Evolutionary conservation across 2,329 filamentous ascomycete genomes (phyloP), one percentile per base, ranked within the genome.

Genomic region (Plenodomus tracheiphilus): DNA sequence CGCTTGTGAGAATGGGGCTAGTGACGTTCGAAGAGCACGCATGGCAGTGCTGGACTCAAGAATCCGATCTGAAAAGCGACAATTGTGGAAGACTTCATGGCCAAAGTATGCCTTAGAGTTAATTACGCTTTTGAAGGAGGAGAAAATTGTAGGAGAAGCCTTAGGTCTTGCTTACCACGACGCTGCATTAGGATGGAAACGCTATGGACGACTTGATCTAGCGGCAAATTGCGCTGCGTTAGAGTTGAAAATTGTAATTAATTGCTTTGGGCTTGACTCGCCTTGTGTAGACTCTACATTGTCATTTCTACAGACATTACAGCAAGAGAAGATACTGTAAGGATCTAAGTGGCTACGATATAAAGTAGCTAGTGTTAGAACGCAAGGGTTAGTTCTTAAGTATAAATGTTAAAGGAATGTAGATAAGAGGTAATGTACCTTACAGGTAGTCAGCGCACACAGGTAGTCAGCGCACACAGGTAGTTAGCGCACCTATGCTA

Each of bases 151-250:
- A 21, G 55, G 57, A 9, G 57, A 60, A 34, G 57, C 57, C n/a
- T 38, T 60, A 28, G 57, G 54, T 1, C 35, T 60, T 34, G 55
- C 57, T 28, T 56, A 56, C 40, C 57, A 60, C 42, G 55, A 60
- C 30, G 55, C 51, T 35, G 51, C 57, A n/a, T 39, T 41, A 2
- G 57, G 57, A 4, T 60, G 53, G 53, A 39, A 41, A 28, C 56
- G 43, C 35, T 22, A 52, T 53, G 57, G 57, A 10, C 47, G 53
- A 15, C 6, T 53, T 30, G 55, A 60, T 40, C 9, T 49, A 22
- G 57, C 57, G 1, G 28, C 48, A n/a, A 28, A 5, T 10, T 58
- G 51, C 45, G 55, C 53, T 4, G 25, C 34, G 2, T 53, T 49
- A 35, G 57, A 60, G 36, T 13, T 56, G 22, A 53, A 60, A 4